Base-by-base conservation (phyloP, 2,329 filamentous ascomycete genomes). In the Epichloe sp. region DNA sequence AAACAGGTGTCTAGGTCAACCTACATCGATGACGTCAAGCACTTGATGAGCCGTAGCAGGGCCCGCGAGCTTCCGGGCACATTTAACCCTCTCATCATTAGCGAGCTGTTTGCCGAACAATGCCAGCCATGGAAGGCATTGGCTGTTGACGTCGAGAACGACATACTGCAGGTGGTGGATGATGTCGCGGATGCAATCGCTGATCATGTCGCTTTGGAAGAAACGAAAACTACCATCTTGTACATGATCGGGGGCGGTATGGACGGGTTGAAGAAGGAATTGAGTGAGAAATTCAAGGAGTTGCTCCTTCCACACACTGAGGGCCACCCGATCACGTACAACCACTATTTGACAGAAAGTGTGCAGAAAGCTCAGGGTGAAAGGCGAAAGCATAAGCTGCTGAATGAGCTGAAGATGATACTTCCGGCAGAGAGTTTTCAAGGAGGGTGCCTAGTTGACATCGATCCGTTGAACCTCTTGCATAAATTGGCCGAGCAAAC, bases 41-140 rank as follows among this genome's bases (percentile, higher is more conserved):
- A 31, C 0, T 42, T 60, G 5, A 61, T 66, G 49, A 23, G 50
- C 5, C 55, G 55, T 1, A 57, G 43, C 38, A 56, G 60, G n/a
- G 63, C 62, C 2, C 64, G 73, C 5, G 82, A 86, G 58, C 63
- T 86, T 0, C 77, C 78, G 0, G 79, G 81, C 0, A 78, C 69
- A 0, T 83, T 80, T 61, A 82, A 82, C 53, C 75, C 80, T 0
- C 60, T 79, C 49, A 65, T 85, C 10, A 71, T 85, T 0, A 66
- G 68, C 0, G 75, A 83, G 21, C 60, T 86, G 0, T 86, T 86
- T 58, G 65, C 65, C 19, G 72, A 82, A 44, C 80, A 85, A 52
- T 79, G 73, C 0, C 50, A 56, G 6, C 74, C 72, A 0, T 86
- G 80, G 82, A 61, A 70, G 42, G 34, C 51, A 0, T 68, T 79